phyloP scores from a whole-genome alignment of 1,284 basidiomycete species.

The Puccinia polysora region DNA sequence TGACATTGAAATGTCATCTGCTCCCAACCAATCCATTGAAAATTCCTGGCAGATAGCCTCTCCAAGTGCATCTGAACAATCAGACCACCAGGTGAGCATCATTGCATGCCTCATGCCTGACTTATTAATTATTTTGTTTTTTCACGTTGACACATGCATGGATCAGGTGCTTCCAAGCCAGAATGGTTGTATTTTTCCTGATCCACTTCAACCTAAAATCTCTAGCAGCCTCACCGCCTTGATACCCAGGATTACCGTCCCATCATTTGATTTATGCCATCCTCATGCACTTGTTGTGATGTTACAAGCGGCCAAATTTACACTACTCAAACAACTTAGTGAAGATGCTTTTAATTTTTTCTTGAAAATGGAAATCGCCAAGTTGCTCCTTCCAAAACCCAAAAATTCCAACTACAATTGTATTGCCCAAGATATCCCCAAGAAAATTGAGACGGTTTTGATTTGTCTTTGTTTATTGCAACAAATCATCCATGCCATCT shows the following conservation, averaged over 20 bases:
- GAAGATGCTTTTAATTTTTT: constrained; percentile 1
- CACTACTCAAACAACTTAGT: background rate
- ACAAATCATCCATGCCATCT: constrained; percentile 1
- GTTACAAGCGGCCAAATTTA: constrained; percentile 13
- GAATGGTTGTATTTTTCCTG: no score
- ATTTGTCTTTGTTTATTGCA: constrained; percentile 3
- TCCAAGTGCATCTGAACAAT: background rate
- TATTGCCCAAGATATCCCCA: constrained; percentile 8
- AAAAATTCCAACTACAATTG: background rate
- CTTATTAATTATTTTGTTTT: no score
- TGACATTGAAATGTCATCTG: background rate
- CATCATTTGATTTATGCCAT: background rate
- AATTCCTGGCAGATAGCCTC: background rate
- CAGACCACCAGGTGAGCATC: no score
- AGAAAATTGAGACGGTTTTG: constrained; percentile 1
- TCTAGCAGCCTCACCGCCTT: background rate
- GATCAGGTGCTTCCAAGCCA: no score
- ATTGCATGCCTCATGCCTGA: no score
- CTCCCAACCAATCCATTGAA: background rate
- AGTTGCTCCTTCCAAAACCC: background rate
- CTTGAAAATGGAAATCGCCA: constrained; percentile 18
- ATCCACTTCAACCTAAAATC: no score
- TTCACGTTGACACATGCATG: no score
- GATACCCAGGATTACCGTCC: no score
- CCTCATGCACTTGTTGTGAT: constrained; percentile 11